These are phyloP conservation scores for Malassezia yamatoensis DNA, from an alignment of 1,284 basidiomycete genomes.

Conservation along the genomic window DNA sequence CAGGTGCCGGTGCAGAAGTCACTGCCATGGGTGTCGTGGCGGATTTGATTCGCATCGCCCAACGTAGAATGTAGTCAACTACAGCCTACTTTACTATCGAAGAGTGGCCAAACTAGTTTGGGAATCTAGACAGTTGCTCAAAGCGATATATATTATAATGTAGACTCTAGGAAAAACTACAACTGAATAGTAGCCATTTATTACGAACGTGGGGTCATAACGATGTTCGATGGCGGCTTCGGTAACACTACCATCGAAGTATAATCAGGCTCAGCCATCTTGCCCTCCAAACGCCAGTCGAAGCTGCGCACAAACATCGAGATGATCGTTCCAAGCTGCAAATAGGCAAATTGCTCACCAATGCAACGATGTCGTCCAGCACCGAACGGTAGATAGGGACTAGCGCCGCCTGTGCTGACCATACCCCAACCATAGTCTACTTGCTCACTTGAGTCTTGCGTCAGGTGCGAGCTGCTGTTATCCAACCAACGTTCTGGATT, in stretches of 20 bases:
- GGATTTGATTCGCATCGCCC: conserved; percentile 54
- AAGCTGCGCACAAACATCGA: conserved; percentile 66
- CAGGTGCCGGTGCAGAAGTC: conserved; percentile 89
- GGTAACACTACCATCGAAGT: conserved; percentile 65
- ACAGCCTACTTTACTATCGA: no score
- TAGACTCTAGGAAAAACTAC: no score
- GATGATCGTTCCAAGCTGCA: conserved; percentile 80
- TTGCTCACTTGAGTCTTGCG: conserved; percentile 73
- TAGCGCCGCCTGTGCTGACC: conserved; percentile 51
- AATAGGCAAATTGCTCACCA: conserved; percentile 91
- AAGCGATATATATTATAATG: no score
- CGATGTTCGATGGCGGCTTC: conserved; percentile 28
- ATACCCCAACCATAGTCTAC: conserved; percentile 89
- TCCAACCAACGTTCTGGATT: conserved; percentile 69
- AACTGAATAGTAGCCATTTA: no score
- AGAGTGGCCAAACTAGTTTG: no score
- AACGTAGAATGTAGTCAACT: conserved; percentile 25
- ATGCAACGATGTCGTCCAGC: conserved; percentile 83
- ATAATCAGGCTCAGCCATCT: conserved; percentile 76
- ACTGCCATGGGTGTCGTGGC: conserved; percentile 94
- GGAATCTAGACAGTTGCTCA: no score
- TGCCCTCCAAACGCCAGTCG: conserved; percentile 60
- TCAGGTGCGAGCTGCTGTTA: conserved; percentile 46
- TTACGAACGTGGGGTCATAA: conserved; percentile 11
- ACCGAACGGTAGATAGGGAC: conserved; percentile 81